Conservation (phyloP, 768 basidiomycete species). For the Gyrodon lividus region DNA sequence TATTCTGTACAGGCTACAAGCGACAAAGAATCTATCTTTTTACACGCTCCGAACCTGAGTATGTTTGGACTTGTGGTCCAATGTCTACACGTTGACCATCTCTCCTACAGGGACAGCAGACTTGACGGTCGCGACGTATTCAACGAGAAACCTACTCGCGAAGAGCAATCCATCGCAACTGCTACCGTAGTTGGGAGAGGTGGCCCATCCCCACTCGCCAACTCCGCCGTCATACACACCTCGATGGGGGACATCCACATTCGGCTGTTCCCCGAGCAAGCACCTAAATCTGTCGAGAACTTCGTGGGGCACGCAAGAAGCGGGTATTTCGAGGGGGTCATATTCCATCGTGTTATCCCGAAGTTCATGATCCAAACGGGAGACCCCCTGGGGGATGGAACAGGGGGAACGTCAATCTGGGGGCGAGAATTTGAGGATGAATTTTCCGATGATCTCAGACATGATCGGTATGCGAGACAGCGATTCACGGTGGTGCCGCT, state of each 20-base stretch:
- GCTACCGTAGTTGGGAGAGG: conserved; percentile 47
- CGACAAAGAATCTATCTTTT: conserved; percentile 93
- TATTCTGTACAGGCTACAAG: conserved; percentile 93
- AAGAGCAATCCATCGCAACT: conserved; percentile 87
- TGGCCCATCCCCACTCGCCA: conserved; percentile 71
- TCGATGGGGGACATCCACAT: conserved; percentile 92
- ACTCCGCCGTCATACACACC: conserved; percentile 89
- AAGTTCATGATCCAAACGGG: conserved; percentile 99
- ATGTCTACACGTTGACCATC: neutral
- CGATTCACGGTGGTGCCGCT: neutral
- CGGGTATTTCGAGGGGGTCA: conserved; percentile 87
- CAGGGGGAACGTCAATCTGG: conserved; percentile 91
- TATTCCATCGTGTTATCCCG: conserved; percentile 97
- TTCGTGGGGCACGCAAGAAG: conserved; percentile 90
- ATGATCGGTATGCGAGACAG: conserved; percentile 66
- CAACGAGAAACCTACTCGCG: conserved; percentile 95
- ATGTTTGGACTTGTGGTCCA: conserved; percentile 32
- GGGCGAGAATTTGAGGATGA: conserved; percentile 91
- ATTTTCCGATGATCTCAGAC: conserved; percentile 83
- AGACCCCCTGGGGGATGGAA: conserved; percentile 92
- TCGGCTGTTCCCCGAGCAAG: conserved; percentile 85
- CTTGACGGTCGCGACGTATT: conserved; percentile 92
- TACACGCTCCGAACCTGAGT: conserved; percentile 89
- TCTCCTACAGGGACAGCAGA: conserved; percentile 66
- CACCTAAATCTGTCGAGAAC: conserved; percentile 96